phyloP scores from a whole-genome alignment of 805 yeast species.

The Priceomyces carsonii region DNA sequence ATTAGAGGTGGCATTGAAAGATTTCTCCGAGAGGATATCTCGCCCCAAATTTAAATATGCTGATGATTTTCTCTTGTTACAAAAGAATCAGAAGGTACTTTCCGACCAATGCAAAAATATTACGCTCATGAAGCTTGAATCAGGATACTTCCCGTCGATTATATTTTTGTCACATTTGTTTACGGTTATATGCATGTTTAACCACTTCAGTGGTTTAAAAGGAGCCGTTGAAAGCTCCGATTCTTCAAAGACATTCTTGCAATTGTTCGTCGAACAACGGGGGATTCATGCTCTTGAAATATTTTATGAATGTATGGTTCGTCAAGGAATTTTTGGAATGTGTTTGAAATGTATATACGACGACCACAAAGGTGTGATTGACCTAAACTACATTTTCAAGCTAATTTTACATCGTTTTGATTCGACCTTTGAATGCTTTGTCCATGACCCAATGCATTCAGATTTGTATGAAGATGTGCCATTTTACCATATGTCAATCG shows the following conservation, averaged over 20 bases:
- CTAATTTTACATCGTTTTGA: conserved; percentile 13
- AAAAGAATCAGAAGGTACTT: conserved; percentile 17
- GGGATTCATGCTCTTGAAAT: conserved; percentile 11
- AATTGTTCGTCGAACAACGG: not conserved
- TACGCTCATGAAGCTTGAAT: conserved; percentile 25
- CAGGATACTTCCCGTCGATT: conserved; percentile 28
- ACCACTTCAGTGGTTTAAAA: conserved; percentile 22
- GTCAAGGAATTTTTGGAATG: conserved; percentile 20
- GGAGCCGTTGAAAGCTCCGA: not conserved
- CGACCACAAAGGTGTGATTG: conserved; percentile 7
- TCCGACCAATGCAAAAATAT: conserved; percentile 24
- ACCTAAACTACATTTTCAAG: conserved; percentile 13
- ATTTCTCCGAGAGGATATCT: conserved; percentile 1
- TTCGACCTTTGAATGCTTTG: conserved; percentile 14
- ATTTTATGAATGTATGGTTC: conserved; percentile 18
- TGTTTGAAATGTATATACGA: conserved; percentile 15
- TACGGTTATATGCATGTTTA: conserved; percentile 22
- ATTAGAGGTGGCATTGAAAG: conserved; percentile 8
- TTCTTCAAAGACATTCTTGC: not conserved
- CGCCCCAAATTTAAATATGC: not conserved
- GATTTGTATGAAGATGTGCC: too few species aligned
- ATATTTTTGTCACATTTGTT: conserved; percentile 27
- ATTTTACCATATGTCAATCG: too few species aligned
- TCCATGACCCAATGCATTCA: conserved; percentile 11
- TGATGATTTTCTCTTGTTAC: not conserved